Evolutionary conservation across 2,329 filamentous ascomycete species (phyloP), one percentile per base, ranked within the genome.

Genomic region (Huntiella moniliformis): DNA sequence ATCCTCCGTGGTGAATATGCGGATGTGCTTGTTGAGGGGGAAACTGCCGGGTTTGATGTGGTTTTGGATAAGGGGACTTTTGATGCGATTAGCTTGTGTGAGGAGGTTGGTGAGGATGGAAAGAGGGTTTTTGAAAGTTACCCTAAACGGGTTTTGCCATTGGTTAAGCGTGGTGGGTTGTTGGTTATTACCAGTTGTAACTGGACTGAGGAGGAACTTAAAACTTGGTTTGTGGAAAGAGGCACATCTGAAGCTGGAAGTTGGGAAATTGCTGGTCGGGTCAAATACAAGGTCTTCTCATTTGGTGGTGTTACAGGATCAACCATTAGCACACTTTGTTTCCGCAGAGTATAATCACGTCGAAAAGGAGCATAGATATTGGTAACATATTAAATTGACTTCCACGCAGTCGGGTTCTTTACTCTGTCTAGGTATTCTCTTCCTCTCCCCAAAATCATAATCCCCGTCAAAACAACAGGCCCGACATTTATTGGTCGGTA

Each of bases 31-130:
- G 50, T n/a, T n/a, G 36, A 4, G 8, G 13, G 11, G n/a, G 22
- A 32, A 4, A 3, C 4, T 0, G 58, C 60, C 0, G 82, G 82
- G 1, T 96, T 87, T 65, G 86, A 96, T 61, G 75, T 95, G 0
- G 79, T 95, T 0, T 71, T 95, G n/a, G 91, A 98, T 63, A 98
- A 98, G 64, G 91, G 91, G 38, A 98, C 91, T 1, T 98, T 96
- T 59, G 91, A 98, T 65, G 91, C 91, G 8, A 81, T 98, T 32
- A 86, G 78, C 42, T 66, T 96, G n/a, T 74, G 70, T 45, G 67
- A 68, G 47, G 74, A 77, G 52, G 60, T 57, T 28, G 66, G 68
- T 52, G 57, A 52, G 10, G 58, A 60, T 11, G 77, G 71, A 0
- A 64, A 73, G 34, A 71, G 80, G 45, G 67, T 82, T 10, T 82